Percentiles rank a stretch among this genome's conserved stretches.
phyloP scores from a whole-genome alignment of 2,329 filamentous ascomycete species.

The Phialophora tarda region DNA sequence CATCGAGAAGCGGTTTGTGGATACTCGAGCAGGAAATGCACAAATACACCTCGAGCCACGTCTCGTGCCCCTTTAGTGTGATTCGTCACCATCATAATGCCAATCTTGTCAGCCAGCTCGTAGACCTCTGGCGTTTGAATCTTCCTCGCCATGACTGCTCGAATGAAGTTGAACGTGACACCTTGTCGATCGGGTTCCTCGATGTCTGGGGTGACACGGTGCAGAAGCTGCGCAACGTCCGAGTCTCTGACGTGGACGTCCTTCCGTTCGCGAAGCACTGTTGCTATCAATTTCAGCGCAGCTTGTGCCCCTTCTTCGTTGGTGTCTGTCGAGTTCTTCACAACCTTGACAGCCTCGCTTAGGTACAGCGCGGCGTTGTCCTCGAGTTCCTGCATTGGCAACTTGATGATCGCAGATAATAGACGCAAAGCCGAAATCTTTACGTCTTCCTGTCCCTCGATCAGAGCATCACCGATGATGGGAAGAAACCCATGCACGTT shows the following conservation, averaged over 20 bases:
- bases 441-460: constrained; percentile 87
- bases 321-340: constrained; percentile 77
- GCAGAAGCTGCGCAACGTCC: constrained; percentile 80
- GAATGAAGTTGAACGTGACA: constrained; percentile 91
- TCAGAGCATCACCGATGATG: constrained; percentile 82
- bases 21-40: constrained; percentile 93
- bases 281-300: constrained; percentile 83
- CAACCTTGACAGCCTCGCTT: constrained; percentile 80
- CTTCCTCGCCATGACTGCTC: constrained; percentile 82
- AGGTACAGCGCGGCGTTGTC: constrained; percentile 77
- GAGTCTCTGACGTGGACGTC: constrained; percentile 78
- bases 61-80: constrained; percentile 87
- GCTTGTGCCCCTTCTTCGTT: constrained; percentile 85
- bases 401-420: constrained; percentile 82
- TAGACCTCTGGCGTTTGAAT: constrained; percentile 87
- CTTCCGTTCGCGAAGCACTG: constrained; percentile 79
- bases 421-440: constrained; percentile 86
- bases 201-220: constrained; percentile 82
- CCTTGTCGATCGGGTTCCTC: constrained; percentile 92
- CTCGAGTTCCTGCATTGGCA: constrained; percentile 74
- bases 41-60: constrained; percentile 84
- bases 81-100: constrained; percentile 93
- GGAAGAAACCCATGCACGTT: constrained; percentile 88
- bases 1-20: constrained; percentile 89
- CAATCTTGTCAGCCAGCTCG: constrained; percentile 86